Base-by-base conservation (phyloP, 2,329 filamentous ascomycete genomes). In the Sphaerulina musiva region DNA sequence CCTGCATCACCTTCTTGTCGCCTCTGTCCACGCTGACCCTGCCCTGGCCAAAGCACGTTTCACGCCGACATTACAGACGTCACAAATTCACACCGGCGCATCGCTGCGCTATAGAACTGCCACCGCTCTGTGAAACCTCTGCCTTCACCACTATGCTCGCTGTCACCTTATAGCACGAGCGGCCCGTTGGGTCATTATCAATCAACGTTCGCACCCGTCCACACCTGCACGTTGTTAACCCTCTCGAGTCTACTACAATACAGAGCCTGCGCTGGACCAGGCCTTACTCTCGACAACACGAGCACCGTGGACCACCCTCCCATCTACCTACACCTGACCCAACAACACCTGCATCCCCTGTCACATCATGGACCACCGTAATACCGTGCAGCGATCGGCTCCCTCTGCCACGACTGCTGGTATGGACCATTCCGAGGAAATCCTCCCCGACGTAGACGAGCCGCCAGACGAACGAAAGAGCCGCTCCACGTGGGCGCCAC, bases 371-470 rank as follows among this genome's bases (percentile, higher is more conserved):
- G 57, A 59, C 10, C 40, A 41, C 44, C 48, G 41, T 31, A 51
- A 53, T 48, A 56, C 54, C 29, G 43, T 55, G 45, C 59, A 51
- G 46, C 52, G 39, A 23, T 51, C 60, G 20, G 51, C 46, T 42
- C 48, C 48, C 6, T 41, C 59, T 34, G 51, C 55, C 48, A 49
- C 63, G 14, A 61, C 49, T 36, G 52, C 59, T 8, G 62, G 49
- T 40, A 64, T 68, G 61, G 68, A 66, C 38, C 56, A 65, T 43
- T 57, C 56, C 48, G 81, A 84, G 55, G 90, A 95, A 53, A 70
- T 83, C 62, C 74, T 78, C 55, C 81, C 86, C 60, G 92, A 96
- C 66, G 79, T 84, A 48, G 92, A 97, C 71, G 92, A 97, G 72
- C 91, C 91, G 47, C 90, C 91, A 64, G 91, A 96, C 73, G 66